Base-by-base conservation (phyloP, 352 stramenopile genomes). In the Thalassiosira pacifica region DNA sequence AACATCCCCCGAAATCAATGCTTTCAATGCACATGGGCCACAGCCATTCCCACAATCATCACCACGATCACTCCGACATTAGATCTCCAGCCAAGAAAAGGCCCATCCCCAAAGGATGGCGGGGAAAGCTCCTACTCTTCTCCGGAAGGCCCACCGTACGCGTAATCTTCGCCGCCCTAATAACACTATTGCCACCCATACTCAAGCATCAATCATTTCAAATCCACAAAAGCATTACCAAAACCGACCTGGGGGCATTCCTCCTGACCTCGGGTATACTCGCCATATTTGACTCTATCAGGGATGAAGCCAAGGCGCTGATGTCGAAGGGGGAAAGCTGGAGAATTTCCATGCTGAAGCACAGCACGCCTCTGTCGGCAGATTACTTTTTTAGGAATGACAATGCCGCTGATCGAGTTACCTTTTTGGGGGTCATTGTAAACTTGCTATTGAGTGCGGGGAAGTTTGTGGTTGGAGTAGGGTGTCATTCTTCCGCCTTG, bases 371-470 rank as follows among this genome's bases (percentile, higher is more conserved):
- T 10, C 73, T 89, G 32, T 84, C 67, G 22, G 64, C 76, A 2
- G 83, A 89, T 75, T 90, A 91, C 76, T 80, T 92, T 63, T 93
- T 91, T 40, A 71, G 45, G 65, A 94, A 91, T 67, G 82, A 88
- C 37, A 89, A 87, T 60, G 88, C 91, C 10, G 93, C 92, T 3
- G 91, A 95, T 88, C 83, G 85, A 22, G 90, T 98, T 67, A 99
- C 97, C 5, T 96, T 96, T 24, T 74, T 98, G 1, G 97, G 97
- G 26, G 97, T 97, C 79, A 96, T 96, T 72, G 94, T 98, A 29
- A 99, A 99, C 80, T 52, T 99, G 55, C 80, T 96, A n/a, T 96
- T 98, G 87, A 95, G 94, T 22, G 66, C 96, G 2, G 95, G 95
- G 24, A 98, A 98, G 89, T 93, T 97, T 68, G 77, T 80, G 10